Evolutionary conservation across 176 grass and related monocot genomes (phyloP).

Genomic region (Zoysia japonica): DNA sequence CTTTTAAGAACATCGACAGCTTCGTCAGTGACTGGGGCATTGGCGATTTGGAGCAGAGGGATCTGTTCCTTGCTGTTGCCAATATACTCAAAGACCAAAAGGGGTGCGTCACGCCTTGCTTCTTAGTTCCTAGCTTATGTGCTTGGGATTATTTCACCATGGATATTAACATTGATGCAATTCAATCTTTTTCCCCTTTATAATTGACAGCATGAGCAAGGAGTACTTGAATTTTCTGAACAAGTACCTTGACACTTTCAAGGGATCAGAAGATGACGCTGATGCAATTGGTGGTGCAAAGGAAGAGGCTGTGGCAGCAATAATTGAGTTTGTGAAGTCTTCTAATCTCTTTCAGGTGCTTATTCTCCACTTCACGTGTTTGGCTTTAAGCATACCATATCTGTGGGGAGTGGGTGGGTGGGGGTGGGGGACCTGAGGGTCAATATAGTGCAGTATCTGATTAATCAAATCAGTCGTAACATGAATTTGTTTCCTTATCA

Average conservation of each 20-base stretch:
- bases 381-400: not conserved
- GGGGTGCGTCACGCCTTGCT: conserved; percentile 31
- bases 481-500: not conserved
- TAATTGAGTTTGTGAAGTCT: conserved; percentile 81
- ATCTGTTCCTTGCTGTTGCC: conserved; percentile 60
- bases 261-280: conserved; percentile 52
- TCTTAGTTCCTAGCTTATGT: not conserved
- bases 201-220: conserved; percentile 66
- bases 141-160: not conserved
- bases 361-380: not conserved
- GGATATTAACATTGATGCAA: not conserved
- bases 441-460: not conserved
- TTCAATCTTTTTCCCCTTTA: not conserved
- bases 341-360: conserved; percentile 72
- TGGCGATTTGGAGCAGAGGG: conserved; percentile 66
- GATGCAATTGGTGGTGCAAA: conserved; percentile 61
- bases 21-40: conserved; percentile 80
- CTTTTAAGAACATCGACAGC: conserved; percentile 79
- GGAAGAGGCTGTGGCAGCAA: conserved; percentile 69
- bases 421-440: not conserved
- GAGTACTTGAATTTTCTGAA: conserved; percentile 79
- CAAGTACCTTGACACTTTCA: conserved; percentile 83
- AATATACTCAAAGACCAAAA: conserved; percentile 84
- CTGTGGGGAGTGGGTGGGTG: too few relatives aligned
- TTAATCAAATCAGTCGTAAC: too few relatives aligned